These are phyloP conservation scores for Paraconiothyrium brasiliense DNA, from an alignment of 2,329 filamentous ascomycete genomes.

Conservation along the genomic window DNA sequence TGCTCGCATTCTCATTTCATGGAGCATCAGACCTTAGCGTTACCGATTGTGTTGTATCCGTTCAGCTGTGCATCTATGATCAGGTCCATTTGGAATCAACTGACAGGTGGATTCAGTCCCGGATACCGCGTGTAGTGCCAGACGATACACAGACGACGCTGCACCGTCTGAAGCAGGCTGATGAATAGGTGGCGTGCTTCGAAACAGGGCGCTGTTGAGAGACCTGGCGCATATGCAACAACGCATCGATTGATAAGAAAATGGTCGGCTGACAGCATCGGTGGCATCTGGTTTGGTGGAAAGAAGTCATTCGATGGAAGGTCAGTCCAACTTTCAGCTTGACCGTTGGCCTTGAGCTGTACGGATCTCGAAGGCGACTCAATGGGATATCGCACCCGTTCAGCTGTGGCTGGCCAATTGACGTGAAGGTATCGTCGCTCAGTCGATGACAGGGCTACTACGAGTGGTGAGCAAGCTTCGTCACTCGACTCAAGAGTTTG, in stretches of 20 bases:
- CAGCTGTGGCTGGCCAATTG: no score
- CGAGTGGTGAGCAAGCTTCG: background rate
- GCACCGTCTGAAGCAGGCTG: background rate
- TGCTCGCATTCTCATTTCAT: slow-evolving; percentile 2
- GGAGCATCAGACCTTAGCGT: background rate
- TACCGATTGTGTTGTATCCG: background rate
- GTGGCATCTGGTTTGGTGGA: background rate
- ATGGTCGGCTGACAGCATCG: background rate
- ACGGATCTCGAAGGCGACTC: background rate
- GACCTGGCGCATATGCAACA: background rate
- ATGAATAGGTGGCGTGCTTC: background rate
- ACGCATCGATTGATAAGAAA: background rate
- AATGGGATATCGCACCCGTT: background rate
- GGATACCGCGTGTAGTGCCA: background rate
- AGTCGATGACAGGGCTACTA: background rate
- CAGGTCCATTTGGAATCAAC: no score
- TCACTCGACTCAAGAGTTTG: background rate
- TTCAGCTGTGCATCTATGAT: no score
- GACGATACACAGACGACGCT: background rate
- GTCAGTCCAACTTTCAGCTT: background rate
- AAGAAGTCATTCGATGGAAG: background rate
- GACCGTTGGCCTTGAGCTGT: background rate
- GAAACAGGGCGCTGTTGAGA: slow-evolving; percentile 1
- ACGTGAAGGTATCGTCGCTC: background rate
- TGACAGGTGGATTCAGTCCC: background rate